Evolutionary conservation across 306 rosid species (phyloP).

Genomic region (Casuarina cunninghamiana): DNA sequence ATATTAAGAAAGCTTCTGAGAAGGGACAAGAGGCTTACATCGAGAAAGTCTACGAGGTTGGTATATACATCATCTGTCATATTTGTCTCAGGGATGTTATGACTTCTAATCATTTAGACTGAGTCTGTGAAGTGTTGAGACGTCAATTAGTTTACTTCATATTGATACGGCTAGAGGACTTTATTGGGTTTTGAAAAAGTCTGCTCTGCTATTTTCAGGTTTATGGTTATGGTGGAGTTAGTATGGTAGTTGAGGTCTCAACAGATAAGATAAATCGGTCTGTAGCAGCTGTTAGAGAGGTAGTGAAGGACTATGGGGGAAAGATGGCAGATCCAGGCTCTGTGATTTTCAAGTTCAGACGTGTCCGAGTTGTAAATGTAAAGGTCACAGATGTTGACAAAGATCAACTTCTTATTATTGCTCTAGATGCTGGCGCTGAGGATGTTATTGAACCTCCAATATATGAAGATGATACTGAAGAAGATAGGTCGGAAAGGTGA

Average conservation of each 20-base stretch:
- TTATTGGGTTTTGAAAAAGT: neutral
- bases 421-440: conserved; percentile 89
- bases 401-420: conserved; percentile 72
- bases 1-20: conserved; percentile 86
- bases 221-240: conserved; percentile 91
- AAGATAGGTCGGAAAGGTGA: conserved; percentile 74
- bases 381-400: conserved; percentile 70
- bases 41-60: conserved; percentile 83
- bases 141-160: conserved; percentile 16
- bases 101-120: neutral
- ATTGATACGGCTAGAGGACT: neutral
- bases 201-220: conserved; percentile 47
- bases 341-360: conserved; percentile 79
- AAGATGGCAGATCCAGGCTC: conserved; percentile 98
- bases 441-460: conserved; percentile 85
- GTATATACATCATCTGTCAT: conserved; percentile 24
- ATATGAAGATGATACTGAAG: conserved; percentile 82
- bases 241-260: conserved; percentile 89
- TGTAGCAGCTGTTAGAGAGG: conserved; percentile 79
- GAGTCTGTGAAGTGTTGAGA: conserved; percentile 15
- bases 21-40: conserved; percentile 92
- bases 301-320: conserved; percentile 84
- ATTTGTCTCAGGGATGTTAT: conserved; percentile 12
- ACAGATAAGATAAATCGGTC: conserved; percentile 85
- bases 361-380: conserved; percentile 71